Percentiles rank a stretch among this genome's conserved stretches.
These are phyloP conservation scores for Bipolaris sorokiniana DNA, from an alignment of 2,329 filamentous ascomycete species.

Conservation along the genomic window DNA sequence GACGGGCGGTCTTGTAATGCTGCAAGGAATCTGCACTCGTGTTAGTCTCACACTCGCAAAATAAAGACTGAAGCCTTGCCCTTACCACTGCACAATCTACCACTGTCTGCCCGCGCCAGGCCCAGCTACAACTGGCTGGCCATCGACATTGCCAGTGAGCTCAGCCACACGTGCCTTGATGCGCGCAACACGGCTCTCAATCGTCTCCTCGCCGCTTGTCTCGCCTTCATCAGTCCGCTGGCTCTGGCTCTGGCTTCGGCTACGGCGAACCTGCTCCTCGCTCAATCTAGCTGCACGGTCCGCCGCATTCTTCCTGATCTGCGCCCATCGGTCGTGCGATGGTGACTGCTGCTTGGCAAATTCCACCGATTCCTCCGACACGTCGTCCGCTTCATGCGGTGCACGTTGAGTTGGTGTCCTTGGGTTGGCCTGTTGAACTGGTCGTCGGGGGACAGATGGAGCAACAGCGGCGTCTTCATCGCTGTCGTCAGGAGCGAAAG, in stretches of 20 bases:
- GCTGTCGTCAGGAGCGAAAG: conserved; percentile 68
- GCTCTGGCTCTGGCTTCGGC: conserved; percentile 60
- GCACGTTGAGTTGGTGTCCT: conserved; percentile 28
- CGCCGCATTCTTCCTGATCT: conserved; percentile 93
- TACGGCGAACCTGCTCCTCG: conserved; percentile 67
- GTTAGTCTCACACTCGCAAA: background rate
- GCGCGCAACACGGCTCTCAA: conserved; percentile 92
- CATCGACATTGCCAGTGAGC: conserved; percentile 68
- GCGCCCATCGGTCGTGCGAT: conserved; percentile 84
- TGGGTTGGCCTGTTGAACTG: conserved; percentile 22
- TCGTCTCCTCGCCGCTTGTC: conserved; percentile 95
- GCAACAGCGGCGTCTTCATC: conserved; percentile 36
- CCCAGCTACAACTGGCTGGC: conserved; percentile 22
- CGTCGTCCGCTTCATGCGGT: conserved; percentile 37
- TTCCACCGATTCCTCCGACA: conserved; percentile 54
- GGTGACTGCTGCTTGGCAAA: conserved; percentile 45
- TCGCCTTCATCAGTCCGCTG: conserved; percentile 78
- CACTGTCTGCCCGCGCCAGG: conserved; percentile 20
- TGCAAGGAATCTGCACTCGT: conserved; percentile 13
- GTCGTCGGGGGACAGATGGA: conserved; percentile 34
- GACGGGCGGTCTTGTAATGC: conserved; percentile 18
- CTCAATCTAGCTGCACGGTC: conserved; percentile 73
- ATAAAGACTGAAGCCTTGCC: background rate
- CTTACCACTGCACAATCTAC: conserved; percentile 28
- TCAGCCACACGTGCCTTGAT: conserved; percentile 98